Conservation (phyloP, 169 alveolate genomes). For the Eimeria nieschulzi region DNA sequence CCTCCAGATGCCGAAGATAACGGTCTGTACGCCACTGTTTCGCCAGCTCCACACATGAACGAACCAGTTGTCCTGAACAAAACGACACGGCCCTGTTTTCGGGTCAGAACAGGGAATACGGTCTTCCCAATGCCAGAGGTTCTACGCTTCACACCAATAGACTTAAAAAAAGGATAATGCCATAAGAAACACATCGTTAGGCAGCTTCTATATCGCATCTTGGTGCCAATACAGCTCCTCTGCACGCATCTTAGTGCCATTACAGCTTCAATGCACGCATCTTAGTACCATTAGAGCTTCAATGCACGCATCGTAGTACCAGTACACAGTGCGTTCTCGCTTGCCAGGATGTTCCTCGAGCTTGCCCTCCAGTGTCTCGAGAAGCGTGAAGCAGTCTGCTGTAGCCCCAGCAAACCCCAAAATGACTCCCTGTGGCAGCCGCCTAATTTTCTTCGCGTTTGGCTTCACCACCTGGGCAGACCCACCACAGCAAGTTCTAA, state of each 20-base stretch:
- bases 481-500: not conserved
- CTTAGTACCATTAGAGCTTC: too few relatives aligned
- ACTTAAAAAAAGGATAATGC: too few relatives aligned
- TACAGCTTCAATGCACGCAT: too few relatives aligned
- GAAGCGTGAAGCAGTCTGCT: slow-evolving; percentile 86
- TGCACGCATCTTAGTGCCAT: too few relatives aligned
- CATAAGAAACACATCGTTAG: too few relatives aligned
- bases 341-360: slow-evolving; percentile 87
- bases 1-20: slow-evolving; percentile 82
- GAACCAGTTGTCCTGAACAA: slow-evolving; percentile 82
- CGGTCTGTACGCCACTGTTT: slow-evolving; percentile 88
- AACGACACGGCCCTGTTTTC: too few relatives aligned
- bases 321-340: not conserved
- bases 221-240: too few relatives aligned
- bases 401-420: slow-evolving; percentile 90
- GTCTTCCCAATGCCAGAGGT: too few relatives aligned
- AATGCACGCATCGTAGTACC: too few relatives aligned
- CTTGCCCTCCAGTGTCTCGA: slow-evolving; percentile 84
- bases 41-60: slow-evolving; percentile 88
- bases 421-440: slow-evolving; percentile 79
- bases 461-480: slow-evolving; percentile 80
- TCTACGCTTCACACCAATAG: too few relatives aligned
- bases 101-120: too few relatives aligned
- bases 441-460: slow-evolving; percentile 81
- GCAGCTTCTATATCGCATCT: too few relatives aligned